Evolutionary conservation across 768 basidiomycete genomes (phyloP), one percentile per base, ranked within the genome.

Genomic region (Trametes villosa): DNA sequence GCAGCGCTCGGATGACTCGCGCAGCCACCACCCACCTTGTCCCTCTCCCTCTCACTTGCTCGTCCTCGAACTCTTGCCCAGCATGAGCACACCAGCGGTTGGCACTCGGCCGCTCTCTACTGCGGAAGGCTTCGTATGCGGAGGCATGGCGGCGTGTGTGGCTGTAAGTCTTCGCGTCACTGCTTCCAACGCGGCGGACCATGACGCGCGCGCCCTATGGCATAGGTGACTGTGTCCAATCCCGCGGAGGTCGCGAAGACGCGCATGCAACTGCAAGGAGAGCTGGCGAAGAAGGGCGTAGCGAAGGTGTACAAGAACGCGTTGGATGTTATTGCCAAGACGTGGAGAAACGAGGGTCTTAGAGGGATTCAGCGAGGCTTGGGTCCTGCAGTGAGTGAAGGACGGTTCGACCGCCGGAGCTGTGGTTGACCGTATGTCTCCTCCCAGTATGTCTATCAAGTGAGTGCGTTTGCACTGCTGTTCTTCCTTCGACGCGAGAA

Each of bases 361-460:
- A 81, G 87, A 33, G 96, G 97, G n/a, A 72, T 97, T 44, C 97
- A 99, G 75, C 83, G 96, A 73, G 97, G 97, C 61, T 82, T 99
- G 33, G 79, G 85, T 62, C 87, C 96, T 63, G 97, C 96, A 48
- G 94, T 96, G 72, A 75, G 72, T 69, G 13, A 9, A 27, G 22
- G 86, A 78, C 31, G 60, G 38, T 9, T n/a, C 9, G 40, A 2
- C 64, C 40, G 47, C 47, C 42, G 26, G 31, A 42, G n/a, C 29
- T 45, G 27, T 31, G 29, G 29, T 34, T 51, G 1, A 51, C 33
- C 33, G 6, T 52, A 4, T 29, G 26, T 44, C 12, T 33, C 22
- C 33, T 11, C 40, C 36, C 63, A 96, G 92, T 98, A 97, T 78
- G 83, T 84, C 33, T 96, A 96, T 73, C 95, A 96, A 83, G 94